Conservation (phyloP, 2,329 filamentous ascomycete genomes). For the Botryosphaeria dothidea region DNA sequence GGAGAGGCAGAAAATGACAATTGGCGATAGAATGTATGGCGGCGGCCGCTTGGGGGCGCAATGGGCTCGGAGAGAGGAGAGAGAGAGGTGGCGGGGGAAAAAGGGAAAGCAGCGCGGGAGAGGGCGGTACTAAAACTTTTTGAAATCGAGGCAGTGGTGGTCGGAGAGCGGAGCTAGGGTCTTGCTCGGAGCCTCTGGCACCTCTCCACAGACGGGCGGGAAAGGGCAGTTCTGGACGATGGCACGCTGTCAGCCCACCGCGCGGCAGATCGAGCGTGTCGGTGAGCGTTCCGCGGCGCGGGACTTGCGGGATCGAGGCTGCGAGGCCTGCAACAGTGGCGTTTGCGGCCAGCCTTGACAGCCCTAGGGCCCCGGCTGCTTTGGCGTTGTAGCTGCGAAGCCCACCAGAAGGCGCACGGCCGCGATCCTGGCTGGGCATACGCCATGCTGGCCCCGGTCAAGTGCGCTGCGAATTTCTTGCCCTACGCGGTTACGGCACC, state of each 20-base stretch:
- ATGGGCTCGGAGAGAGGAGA: slow-evolving; percentile 17
- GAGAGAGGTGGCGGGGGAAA: neutral
- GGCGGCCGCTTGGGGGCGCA: slow-evolving; percentile 7
- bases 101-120: neutral
- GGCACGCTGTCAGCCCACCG: slow-evolving; percentile 16
- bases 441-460: neutral
- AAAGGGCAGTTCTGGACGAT: neutral
- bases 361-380: neutral
- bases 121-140: slow-evolving; percentile 12
- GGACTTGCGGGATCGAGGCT: neutral
- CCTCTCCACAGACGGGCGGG: neutral
- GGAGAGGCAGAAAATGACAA: slow-evolving; percentile 17
- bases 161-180: slow-evolving; percentile 2
- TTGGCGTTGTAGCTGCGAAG: neutral
- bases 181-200: neutral
- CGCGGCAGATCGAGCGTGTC: slow-evolving; percentile 1
- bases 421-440: neutral
- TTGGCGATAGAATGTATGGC: neutral
- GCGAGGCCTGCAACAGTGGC: neutral
- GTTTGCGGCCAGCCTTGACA: slow-evolving; percentile 8
- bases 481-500: neutral
- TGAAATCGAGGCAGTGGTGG: neutral
- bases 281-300: slow-evolving; percentile 8
- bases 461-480: neutral
- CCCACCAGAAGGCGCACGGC: neutral